These are phyloP conservation scores for Ceratobasidium sp. DNA, from an alignment of 1,284 basidiomycete species.

Conservation along the genomic window DNA sequence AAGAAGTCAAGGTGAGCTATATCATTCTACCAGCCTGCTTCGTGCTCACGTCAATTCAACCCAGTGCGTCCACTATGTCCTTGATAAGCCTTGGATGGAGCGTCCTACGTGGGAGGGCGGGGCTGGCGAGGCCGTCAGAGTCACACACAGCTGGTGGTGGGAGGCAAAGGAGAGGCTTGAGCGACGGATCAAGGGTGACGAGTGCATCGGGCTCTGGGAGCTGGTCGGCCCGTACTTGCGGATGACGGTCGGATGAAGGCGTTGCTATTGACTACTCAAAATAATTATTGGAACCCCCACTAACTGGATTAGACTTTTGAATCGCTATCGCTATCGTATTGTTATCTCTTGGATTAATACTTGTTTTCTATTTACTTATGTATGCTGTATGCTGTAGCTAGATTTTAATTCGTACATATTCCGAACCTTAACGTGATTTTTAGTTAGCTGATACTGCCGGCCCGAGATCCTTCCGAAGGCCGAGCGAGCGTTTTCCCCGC, in stretches of 20 bases:
- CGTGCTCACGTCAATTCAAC: slow-evolving; percentile 40
- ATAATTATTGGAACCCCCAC: neutral
- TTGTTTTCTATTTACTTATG: neutral
- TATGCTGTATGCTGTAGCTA: slow-evolving; percentile 30
- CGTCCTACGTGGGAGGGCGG: slow-evolving; percentile 30
- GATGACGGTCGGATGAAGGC: neutral
- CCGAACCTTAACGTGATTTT: slow-evolving; percentile 8
- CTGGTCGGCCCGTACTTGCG: slow-evolving; percentile 35
- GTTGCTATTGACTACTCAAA: slow-evolving; percentile 2
- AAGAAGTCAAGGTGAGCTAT: slow-evolving; percentile 65
- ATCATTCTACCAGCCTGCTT: neutral
- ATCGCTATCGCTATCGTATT: slow-evolving; percentile 38
- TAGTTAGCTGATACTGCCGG: slow-evolving; percentile 15
- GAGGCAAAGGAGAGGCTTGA: slow-evolving; percentile 35
- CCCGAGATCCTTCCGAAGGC: slow-evolving; percentile 27
- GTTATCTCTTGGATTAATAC: slow-evolving; percentile 25
- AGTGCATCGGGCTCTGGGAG: slow-evolving; percentile 23
- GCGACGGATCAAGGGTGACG: slow-evolving; percentile 31
- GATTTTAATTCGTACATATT: slow-evolving; percentile 32
- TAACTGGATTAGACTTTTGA: slow-evolving; percentile 8
- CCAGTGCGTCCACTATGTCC: slow-evolving; percentile 58
- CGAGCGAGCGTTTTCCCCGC: slow-evolving; percentile 12
- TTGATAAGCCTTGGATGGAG: slow-evolving; percentile 53
- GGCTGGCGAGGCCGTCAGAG: slow-evolving; percentile 35
- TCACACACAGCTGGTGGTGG: slow-evolving; percentile 44